These are phyloP conservation scores for Claviceps paspali DNA, from an alignment of 2,329 filamentous ascomycete species.

Conservation along the genomic window DNA sequence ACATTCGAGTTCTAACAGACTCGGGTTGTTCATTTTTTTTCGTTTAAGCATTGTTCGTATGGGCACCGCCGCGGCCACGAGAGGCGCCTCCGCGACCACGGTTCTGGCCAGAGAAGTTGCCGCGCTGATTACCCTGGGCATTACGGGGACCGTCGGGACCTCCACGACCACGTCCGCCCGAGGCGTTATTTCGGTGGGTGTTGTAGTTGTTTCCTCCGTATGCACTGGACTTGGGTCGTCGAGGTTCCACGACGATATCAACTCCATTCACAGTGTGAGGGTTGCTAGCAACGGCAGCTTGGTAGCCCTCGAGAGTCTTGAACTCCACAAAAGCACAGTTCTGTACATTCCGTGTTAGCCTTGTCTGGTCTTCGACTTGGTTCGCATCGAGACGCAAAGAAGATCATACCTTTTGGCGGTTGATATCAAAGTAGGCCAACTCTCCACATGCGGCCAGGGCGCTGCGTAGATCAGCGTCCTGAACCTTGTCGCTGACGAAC, in stretches of 20 bases:
- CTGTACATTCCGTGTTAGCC: conserved; percentile 27
- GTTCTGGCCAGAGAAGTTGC: conserved; percentile 52
- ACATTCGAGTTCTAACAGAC: neutral
- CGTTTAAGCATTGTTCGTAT: conserved; percentile 34
- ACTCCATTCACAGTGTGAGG: conserved; percentile 74
- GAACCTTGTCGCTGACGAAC: conserved; percentile 82
- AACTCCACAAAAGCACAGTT: conserved; percentile 98
- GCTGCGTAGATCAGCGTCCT: conserved; percentile 54
- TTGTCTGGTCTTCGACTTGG: neutral
- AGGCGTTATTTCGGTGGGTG: conserved; percentile 42
- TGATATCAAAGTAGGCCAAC: conserved; percentile 60
- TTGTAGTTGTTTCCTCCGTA: conserved; percentile 56
- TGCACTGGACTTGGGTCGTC: conserved; percentile 58
- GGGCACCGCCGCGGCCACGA: conserved; percentile 47
- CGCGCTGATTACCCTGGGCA: conserved; percentile 45
- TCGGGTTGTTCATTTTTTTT: neutral
- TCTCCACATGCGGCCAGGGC: conserved; percentile 59
- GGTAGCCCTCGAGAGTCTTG: conserved; percentile 63
- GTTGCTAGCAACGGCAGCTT: conserved; percentile 69
- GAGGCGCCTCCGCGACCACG: conserved; percentile 52
- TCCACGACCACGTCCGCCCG: conserved; percentile 48
- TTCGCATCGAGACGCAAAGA: neutral
- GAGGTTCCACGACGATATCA: conserved; percentile 75
- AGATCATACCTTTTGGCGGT: conserved; percentile 59
- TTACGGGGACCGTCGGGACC: conserved; percentile 44